These are phyloP conservation scores for Pichia phayaonensis DNA, from an alignment of 805 yeast species.

Conservation along the genomic window DNA sequence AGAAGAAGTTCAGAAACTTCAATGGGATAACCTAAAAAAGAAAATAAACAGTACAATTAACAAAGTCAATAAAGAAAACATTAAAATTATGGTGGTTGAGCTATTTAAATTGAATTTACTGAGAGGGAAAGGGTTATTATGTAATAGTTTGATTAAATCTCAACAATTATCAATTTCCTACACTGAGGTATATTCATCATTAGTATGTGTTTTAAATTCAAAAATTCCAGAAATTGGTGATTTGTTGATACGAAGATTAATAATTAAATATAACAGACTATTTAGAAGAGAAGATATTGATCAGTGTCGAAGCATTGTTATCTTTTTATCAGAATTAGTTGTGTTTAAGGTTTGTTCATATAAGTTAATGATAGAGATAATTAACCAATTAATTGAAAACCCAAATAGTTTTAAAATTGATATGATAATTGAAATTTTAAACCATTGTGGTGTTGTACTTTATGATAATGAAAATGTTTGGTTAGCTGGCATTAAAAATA, in stretches of 20 bases:
- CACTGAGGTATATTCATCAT: constrained; percentile 47
- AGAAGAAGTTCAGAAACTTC: constrained; percentile 39
- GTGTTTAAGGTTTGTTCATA: constrained; percentile 57
- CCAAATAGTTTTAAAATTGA: constrained; percentile 50
- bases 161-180: constrained; percentile 34
- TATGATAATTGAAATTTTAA: constrained; percentile 43
- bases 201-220: constrained; percentile 54
- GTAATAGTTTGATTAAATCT: constrained; percentile 48
- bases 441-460: constrained; percentile 45
- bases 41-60: constrained; percentile 42
- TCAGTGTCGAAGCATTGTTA: constrained; percentile 34
- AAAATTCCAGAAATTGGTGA: constrained; percentile 65
- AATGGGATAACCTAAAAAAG: constrained; percentile 50
- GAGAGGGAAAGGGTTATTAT: constrained; percentile 55
- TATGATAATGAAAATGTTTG: constrained; percentile 29
- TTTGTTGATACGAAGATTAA: constrained; percentile 42
- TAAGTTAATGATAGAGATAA: constrained; percentile 43
- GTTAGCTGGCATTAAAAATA: constrained; percentile 42
- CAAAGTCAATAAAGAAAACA: constrained; percentile 37
- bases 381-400: constrained; percentile 37
- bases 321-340: constrained; percentile 54
- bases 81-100: constrained; percentile 40
- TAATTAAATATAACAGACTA: constrained; percentile 50
- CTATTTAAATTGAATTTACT: constrained; percentile 51
- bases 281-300: constrained; percentile 40